Evolutionary conservation across 352 stramenopile genomes (phyloP).

Genomic region (Phytophthora pini): DNA sequence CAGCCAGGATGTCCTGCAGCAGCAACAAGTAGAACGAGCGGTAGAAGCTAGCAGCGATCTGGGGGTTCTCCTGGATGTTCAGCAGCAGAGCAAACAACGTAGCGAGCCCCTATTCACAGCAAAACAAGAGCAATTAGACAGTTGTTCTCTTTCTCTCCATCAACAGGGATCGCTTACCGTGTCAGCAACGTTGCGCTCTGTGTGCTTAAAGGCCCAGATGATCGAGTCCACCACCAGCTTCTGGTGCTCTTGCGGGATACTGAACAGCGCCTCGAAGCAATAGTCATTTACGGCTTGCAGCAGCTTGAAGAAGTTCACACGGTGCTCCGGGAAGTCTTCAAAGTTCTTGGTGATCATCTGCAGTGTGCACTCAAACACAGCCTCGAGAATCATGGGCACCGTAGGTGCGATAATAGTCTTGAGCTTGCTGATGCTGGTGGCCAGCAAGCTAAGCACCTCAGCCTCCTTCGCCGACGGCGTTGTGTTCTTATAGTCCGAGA

Average conservation of each 20-base stretch:
- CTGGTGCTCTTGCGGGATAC: constrained; percentile 96
- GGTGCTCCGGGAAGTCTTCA: constrained; percentile 98
- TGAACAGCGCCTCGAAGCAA: constrained; percentile 98
- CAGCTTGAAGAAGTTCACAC: constrained; percentile 99
- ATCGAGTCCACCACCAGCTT: constrained; percentile 99
- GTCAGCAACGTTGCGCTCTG: constrained; percentile 98
- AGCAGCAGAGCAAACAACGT: constrained; percentile 97
- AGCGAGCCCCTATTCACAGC: constrained; percentile 84
- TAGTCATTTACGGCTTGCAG: constrained; percentile 95
- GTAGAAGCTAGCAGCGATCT: constrained; percentile 98
- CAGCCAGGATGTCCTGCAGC: constrained; percentile 95
- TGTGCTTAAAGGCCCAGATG: constrained; percentile 99
- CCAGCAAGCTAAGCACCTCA: constrained; percentile 96
- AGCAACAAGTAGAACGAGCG: constrained; percentile 96
- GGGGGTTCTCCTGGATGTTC: constrained; percentile 95
- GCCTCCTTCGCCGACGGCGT: constrained; percentile 79
- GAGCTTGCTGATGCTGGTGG: constrained; percentile 97
- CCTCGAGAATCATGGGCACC: constrained; percentile 96
- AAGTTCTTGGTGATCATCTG: constrained; percentile 99
- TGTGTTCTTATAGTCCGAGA: constrained; percentile 96
- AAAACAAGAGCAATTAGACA: constrained; percentile 3
- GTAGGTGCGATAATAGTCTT: constrained; percentile 87
- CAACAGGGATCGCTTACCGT: constrained; percentile 62
- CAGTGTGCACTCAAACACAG: constrained; percentile 98
- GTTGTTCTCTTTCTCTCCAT: not conserved